Base-by-base conservation (phyloP, 2,329 filamentous ascomycete genomes). In the Claviceps pusilla region DNA sequence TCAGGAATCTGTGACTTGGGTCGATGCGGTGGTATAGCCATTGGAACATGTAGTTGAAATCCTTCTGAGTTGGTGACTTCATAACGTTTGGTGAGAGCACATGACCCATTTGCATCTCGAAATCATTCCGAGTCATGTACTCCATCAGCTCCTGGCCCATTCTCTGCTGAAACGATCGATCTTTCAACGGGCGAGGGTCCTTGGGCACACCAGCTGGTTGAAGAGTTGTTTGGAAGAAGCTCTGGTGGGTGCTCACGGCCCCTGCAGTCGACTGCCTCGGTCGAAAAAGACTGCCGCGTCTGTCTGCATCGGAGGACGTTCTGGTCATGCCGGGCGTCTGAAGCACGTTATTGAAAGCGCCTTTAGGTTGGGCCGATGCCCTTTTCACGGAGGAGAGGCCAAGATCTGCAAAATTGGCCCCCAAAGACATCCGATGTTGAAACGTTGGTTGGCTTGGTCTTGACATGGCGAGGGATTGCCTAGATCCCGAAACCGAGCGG, bases 81-180 rank as follows among this genome's bases (percentile, higher is more conserved):
- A 95, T 83, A 7, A 89, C 87, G 63, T 96, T 96, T 59, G 87
- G 85, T 0, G 88, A 87, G n/a, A 98, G 75, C 1, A 83, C 85
- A 67, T 97, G 87, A 71, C 95, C 96, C 84, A 94, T 95, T 62
- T 97, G 90, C 78, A 96, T 83, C 69, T 98, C 93, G 64, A 97
- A 98, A 65, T 96, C 95, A 68, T 96, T 85, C 55, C 90, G 84
- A 0, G 88, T 84, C 65, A 98, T 78, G 66, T 95, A 98, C 60
- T 98, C 93, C 60, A 95, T 73, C 54, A 98, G 71, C 64, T 98
- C 90, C 61, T 93, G 86, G 7, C 86, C 88, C 68, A 98, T 90
- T 55, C 84, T 82, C 35, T 82, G 77, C 65, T 94, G 87, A 61
- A 86, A 95, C 28, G 79, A 77, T 42, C 87, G 77, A 65, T 97